A percentile compares a stretch with the other conserved stretches of the same genome.
Evolutionary conservation across 805 yeast species (phyloP).

Genomic region (Cyberlindnera euphorbiiphila): DNA sequence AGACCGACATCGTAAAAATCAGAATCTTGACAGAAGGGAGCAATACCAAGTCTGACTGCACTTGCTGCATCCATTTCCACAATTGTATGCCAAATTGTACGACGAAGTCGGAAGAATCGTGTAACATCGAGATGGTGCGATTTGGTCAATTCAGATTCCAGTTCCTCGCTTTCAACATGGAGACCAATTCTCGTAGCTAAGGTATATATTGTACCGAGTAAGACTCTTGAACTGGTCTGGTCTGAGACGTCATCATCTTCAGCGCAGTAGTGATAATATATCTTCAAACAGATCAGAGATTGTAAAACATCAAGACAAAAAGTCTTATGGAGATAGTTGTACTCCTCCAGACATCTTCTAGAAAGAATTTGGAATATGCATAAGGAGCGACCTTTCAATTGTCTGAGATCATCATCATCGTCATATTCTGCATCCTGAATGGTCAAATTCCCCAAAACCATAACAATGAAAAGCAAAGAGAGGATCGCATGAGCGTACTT

Average conservation of each 20-base stretch:
- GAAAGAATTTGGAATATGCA: constrained; percentile 8
- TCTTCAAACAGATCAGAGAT: constrained; percentile 43
- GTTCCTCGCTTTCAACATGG: constrained; percentile 46
- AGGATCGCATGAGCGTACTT: constrained; percentile 19
- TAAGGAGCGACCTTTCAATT: constrained; percentile 6
- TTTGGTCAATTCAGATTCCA: neutral
- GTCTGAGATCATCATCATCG: constrained; percentile 1
- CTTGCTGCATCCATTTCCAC: constrained; percentile 21
- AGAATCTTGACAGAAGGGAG: constrained; percentile 15
- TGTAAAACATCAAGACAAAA: constrained; percentile 46
- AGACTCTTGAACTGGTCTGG: constrained; percentile 43
- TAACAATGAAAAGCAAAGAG: constrained; percentile 19
- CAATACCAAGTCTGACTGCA: constrained; percentile 11
- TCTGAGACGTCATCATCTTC: constrained; percentile 55
- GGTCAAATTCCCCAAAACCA: constrained; percentile 20
- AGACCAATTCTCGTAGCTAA: constrained; percentile 52
- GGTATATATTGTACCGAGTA: constrained; percentile 43
- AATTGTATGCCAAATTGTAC: constrained; percentile 22
- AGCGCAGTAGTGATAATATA: constrained; percentile 45
- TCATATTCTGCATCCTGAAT: constrained; percentile 14
- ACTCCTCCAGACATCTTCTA: constrained; percentile 44
- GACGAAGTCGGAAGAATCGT: constrained; percentile 13
- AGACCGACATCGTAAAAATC: constrained; percentile 16
- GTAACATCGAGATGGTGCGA: constrained; percentile 14
- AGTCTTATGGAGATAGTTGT: constrained; percentile 41